Conservation (phyloP, 306 rosid species). For the Datisca glomerata region DNA sequence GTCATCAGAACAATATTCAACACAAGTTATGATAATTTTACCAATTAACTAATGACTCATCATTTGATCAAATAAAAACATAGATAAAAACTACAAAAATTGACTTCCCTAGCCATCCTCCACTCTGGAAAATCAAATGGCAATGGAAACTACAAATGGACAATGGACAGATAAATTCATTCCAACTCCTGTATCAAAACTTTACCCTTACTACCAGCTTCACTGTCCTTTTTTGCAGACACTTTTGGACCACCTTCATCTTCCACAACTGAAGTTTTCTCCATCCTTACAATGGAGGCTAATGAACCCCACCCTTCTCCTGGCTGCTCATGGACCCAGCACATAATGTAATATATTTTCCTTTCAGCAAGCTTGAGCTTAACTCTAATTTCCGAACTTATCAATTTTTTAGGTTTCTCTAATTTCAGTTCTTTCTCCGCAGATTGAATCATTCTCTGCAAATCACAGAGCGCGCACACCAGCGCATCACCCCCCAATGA, state of each 20-base stretch:
- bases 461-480: slow-evolving; percentile 50
- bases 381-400: slow-evolving; percentile 31
- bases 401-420: slow-evolving; percentile 33
- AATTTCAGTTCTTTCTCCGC: slow-evolving; percentile 47
- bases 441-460: slow-evolving; percentile 49
- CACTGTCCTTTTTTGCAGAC: slow-evolving; percentile 24
- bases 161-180: too few species aligned
- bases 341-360: slow-evolving; percentile 64
- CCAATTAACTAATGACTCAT: too few species aligned
- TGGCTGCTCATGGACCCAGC: slow-evolving; percentile 84
- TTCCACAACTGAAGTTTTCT: slow-evolving; percentile 43
- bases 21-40: too few species aligned
- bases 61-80: too few species aligned
- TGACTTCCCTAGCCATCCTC: too few species aligned
- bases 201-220: slow-evolving; percentile 27
- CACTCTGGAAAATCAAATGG: too few species aligned
- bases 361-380: slow-evolving; percentile 60
- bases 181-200: slow-evolving; percentile 58
- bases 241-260: slow-evolving; percentile 24
- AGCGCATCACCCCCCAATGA: slow-evolving; percentile 44
- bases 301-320: slow-evolving; percentile 66
- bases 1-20: too few species aligned
- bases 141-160: too few species aligned
- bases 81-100: too few species aligned
- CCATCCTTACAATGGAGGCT: slow-evolving; percentile 45